Conservation (phyloP, 2,329 filamentous ascomycete species). For the Aphanocladium album region DNA sequence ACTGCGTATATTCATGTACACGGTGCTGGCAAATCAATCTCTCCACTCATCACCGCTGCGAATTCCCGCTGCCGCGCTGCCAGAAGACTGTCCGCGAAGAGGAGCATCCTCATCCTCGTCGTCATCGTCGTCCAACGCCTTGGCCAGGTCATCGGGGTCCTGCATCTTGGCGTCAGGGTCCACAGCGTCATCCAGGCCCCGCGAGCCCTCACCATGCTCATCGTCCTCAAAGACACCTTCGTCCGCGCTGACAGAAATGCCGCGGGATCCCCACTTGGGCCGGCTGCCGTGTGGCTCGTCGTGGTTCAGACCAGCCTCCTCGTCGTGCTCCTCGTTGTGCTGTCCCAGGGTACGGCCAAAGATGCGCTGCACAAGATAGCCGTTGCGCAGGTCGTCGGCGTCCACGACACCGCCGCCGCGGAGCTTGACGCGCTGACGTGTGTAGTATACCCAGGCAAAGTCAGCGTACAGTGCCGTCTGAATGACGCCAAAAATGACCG, state of each 20-base stretch:
- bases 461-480: constrained; percentile 89
- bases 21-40: constrained; percentile 23
- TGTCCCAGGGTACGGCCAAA: constrained; percentile 55
- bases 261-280: constrained; percentile 58
- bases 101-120: constrained; percentile 35
- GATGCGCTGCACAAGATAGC: constrained; percentile 77
- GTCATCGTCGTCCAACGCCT: constrained; percentile 52
- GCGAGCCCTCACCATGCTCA: constrained; percentile 36
- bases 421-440: constrained; percentile 88
- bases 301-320: constrained; percentile 53
- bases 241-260: constrained; percentile 63
- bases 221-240: constrained; percentile 52
- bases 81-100: constrained; percentile 23
- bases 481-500: constrained; percentile 79
- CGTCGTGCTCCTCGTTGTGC: constrained; percentile 42
- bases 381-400: constrained; percentile 77
- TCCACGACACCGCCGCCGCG: constrained; percentile 82
- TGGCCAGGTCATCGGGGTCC: constrained; percentile 60
- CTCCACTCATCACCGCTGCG: constrained; percentile 44
- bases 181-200: constrained; percentile 40
- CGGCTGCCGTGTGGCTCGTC: constrained; percentile 29
- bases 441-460: constrained; percentile 97
- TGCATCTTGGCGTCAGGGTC: constrained; percentile 63
- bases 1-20: neutral
- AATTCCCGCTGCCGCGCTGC: constrained; percentile 32